Evolutionary conservation across 2,329 filamentous ascomycete species (phyloP), one percentile per base, ranked within the genome.

Genomic region (Leptosphaerulina australis): DNA sequence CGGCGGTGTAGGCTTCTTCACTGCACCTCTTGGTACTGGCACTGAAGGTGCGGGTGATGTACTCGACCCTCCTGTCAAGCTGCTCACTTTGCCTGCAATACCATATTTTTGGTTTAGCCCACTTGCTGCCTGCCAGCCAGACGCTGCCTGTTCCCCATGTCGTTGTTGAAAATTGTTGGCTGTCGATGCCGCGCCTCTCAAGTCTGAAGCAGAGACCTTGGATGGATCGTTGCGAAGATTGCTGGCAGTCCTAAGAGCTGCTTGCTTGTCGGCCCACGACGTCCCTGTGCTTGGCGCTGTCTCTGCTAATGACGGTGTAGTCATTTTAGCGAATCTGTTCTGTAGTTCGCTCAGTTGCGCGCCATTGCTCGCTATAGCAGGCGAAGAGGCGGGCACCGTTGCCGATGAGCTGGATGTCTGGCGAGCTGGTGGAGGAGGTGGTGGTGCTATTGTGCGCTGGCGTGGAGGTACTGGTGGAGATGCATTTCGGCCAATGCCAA

Each of bases 91-190:
- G 12, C 78, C 73, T 4, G 74, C 69, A 40, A 85, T 73, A 3
- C 82, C 82, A 59, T 87, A 87, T 65, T 84, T 86, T 63, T 86
- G 80, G 45, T 85, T 83, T 46, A 86, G 60, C 1, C 74, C 76
- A 53, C 80, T 82, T 3, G 85, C 84, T 15, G 77, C 79, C 62
- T 79, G 76, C 61, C 80, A 77, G 0, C 86, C 86, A 5, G 81
- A 74, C 1, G 82, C 80, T 5, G 88, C 82, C 66, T 89, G 84
- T 14, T 87, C 86, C 3, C 86, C 83, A 61, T 90, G 86, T 21
- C 86, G 76, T 66, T 89, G 83, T 11, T 85, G 84, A 69, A 91
- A 88, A 64, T 87, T 87, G 55, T 84, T 86, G 29, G 82, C 81
- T 28, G 84, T 88, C 21, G 78, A 77, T 1, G 83, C 86, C 11